Conservation (phyloP, 2,329 filamentous ascomycete species). For the Diaporthe vexans region DNA sequence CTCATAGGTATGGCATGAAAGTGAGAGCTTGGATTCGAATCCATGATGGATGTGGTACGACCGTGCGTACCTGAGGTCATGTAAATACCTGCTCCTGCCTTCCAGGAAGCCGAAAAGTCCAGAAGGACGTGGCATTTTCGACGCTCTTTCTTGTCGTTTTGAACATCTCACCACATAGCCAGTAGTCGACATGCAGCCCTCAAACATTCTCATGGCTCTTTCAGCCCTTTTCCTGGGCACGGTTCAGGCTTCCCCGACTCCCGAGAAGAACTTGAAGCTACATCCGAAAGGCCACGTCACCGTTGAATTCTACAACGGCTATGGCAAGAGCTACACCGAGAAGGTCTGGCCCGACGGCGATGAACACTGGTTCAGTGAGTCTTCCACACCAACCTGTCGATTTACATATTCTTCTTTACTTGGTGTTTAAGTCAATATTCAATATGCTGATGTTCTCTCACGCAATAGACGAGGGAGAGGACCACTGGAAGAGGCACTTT, state of each 20-base stretch:
- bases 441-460: neutral
- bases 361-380: slow-evolving; percentile 40
- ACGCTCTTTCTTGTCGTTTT: neutral
- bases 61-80: neutral
- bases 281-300: slow-evolving; percentile 27
- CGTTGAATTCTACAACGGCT: slow-evolving; percentile 18
- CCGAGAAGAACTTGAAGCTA: neutral
- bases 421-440: neutral
- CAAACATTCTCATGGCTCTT: slow-evolving; percentile 3
- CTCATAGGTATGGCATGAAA: neutral
- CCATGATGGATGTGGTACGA: neutral
- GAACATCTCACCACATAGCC: neutral
- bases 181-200: neutral
- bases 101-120: neutral
- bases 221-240: neutral
- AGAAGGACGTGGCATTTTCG: too few relatives aligned
- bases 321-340: slow-evolving; percentile 31
- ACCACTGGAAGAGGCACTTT: slow-evolving; percentile 21
- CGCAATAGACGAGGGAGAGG: slow-evolving; percentile 34
- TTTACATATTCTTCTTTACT: too few relatives aligned
- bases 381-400: too few relatives aligned
- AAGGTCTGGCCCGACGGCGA: slow-evolving; percentile 41
- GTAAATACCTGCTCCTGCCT: slow-evolving; percentile 1
- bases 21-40: too few relatives aligned
- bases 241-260: neutral